Evolutionary conservation across 148 eudicot genomes (phyloP), one percentile per base, ranked within the genome.

Genomic region (Diospyros lotus): DNA sequence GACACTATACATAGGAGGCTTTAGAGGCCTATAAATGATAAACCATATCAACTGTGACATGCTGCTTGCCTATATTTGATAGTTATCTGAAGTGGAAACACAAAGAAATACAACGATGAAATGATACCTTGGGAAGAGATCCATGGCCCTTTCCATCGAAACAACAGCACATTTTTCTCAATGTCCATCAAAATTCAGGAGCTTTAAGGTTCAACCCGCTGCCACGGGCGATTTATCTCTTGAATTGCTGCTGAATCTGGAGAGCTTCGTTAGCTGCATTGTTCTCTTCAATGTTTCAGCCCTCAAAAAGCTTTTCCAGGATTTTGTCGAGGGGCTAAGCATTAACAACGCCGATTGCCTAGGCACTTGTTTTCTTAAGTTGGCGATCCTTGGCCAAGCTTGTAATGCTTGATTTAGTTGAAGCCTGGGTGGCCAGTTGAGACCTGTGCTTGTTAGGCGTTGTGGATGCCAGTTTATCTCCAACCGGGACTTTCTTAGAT

Each of bases 401-500:
- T 70, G 39, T n/a, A 15, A 17, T 46, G 10, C 54, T 11, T 5
- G 46, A 8, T 45, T 66, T 66, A 6, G 69, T 10, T 40, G 28
- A 28, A 28, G 28, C 28, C 28, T 28, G 28, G 28, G 41, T 69
- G 38, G 59, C n/a, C 39, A 63, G 42, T 18, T 55, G 76, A 54
- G 66, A 52, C 13, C 60, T 68, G 28, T 66, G 62, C 70, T 72
- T 72, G n/a, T 58, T 69, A 42, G 43, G 52, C 65, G 51, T 80
- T 1, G 78, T 7, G 60, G 78, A 58, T 17, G 80, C 64, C n/a
- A 70, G 40, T 74, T 80, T 83, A 58, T 64, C 71, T 75, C 77
- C 80, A 4, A 52, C 74, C 0, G 78, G 78, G 65, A 51, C 73
- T 38, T 71, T 80, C 79, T 77, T 82, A 15, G 80, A 66, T 68